phyloP scores from a whole-genome alignment of 495 filamentous ascomycete species.

The Ascobolus immersus region DNA sequence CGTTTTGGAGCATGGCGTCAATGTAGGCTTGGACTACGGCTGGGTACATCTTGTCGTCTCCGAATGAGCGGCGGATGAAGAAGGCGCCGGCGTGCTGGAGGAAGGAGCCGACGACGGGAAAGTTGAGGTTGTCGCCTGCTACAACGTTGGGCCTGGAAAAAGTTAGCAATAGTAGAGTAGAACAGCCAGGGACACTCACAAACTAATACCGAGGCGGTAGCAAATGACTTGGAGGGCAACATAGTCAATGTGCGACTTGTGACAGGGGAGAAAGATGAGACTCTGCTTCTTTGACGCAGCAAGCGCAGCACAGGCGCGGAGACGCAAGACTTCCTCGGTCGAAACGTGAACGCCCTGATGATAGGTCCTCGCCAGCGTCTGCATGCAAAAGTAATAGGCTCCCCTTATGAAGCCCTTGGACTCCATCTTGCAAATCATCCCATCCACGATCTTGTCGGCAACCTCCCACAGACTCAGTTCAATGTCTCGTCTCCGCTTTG shows the following conservation, averaged over 20 bases:
- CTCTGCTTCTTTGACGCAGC: constrained; percentile 73
- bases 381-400: constrained; percentile 72
- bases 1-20: constrained; percentile 67
- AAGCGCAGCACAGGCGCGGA: constrained; percentile 55
- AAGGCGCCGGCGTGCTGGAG: constrained; percentile 88
- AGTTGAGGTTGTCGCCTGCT: constrained; percentile 86
- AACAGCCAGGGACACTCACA: too few species aligned
- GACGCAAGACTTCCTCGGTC: constrained; percentile 65
- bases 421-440: constrained; percentile 98
- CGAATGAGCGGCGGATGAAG: constrained; percentile 86
- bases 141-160: constrained; percentile 89
- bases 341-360: constrained; percentile 93
- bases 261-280: constrained; percentile 85
- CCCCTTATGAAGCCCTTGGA: constrained; percentile 75
- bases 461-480: constrained; percentile 34
- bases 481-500: constrained; percentile 29
- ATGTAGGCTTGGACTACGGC: constrained; percentile 89
- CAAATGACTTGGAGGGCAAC: constrained; percentile 83
- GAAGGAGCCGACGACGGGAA: constrained; percentile 69
- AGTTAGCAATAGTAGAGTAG: too few species aligned
- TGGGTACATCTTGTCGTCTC: constrained; percentile 67
- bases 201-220: constrained; percentile 67
- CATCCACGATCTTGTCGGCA: constrained; percentile 58
- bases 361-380: constrained; percentile 75
- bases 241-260: constrained; percentile 87